Conservation (phyloP, 2,329 filamentous ascomycete genomes). For the Trichoderma sp. region DNA sequence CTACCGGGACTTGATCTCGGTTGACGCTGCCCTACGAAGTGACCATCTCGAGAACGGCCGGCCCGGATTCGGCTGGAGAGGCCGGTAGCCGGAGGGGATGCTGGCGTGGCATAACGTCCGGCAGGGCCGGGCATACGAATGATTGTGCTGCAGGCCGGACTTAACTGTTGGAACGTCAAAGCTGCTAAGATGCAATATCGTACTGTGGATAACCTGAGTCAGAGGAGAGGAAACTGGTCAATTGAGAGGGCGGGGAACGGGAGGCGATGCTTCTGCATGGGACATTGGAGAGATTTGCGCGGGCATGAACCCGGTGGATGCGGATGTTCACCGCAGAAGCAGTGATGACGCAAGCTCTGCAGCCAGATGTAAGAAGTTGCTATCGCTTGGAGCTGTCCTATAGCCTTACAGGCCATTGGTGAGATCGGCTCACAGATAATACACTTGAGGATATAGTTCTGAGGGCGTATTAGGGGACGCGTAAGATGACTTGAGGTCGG, state of each 20-base stretch:
- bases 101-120: neutral
- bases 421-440: too few relatives aligned
- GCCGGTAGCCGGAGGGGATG: constrained; percentile 3
- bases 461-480: constrained; percentile 2
- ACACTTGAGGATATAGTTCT: neutral
- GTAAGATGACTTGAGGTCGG: neutral
- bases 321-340: neutral
- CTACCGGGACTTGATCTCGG: too few relatives aligned
- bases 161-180: neutral
- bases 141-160: neutral
- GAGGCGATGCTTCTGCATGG: neutral
- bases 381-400: neutral
- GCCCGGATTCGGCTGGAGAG: constrained; percentile 18
- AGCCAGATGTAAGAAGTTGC: neutral
- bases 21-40: too few relatives aligned
- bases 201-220: neutral
- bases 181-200: neutral
- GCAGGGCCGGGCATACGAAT: constrained; percentile 2
- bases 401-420: too few relatives aligned
- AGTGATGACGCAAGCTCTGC: constrained; percentile 7
- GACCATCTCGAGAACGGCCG: neutral
- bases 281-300: neutral
- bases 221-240: too few relatives aligned
- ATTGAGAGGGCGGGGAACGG: neutral
- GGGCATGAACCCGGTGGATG: neutral